Evolutionary conservation across 2,329 filamentous ascomycete species (phyloP).

Genomic region (Whalleya microplaca): DNA sequence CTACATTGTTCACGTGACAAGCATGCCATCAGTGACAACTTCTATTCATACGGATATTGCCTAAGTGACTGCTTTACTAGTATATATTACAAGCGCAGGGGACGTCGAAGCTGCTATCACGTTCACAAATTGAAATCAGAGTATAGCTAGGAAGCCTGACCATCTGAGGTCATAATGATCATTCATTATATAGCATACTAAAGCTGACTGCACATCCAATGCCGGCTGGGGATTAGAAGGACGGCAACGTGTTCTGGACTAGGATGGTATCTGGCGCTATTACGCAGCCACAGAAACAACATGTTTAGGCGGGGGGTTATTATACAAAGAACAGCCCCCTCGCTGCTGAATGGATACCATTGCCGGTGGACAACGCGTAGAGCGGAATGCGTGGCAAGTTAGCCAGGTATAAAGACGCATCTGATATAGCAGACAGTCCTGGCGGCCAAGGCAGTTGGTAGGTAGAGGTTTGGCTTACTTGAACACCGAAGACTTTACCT

Average conservation of each 20-base stretch:
- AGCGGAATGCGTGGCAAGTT: background rate
- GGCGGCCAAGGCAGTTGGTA: background rate
- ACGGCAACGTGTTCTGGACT: background rate
- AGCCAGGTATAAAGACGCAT: background rate
- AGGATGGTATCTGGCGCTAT: background rate
- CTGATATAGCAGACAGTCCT: background rate
- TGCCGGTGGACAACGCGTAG: background rate
- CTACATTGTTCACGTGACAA: too few species aligned
- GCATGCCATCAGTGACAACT: too few species aligned
- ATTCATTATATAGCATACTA: slow-evolving; percentile 9
- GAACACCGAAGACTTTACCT: slow-evolving; percentile 26
- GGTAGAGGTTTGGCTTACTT: slow-evolving; percentile 1
- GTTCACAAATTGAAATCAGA: background rate
- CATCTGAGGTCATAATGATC: background rate
- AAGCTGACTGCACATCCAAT: slow-evolving; percentile 1
- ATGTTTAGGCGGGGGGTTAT: slow-evolving; percentile 4
- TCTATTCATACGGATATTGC: too few species aligned
- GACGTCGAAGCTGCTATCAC: background rate
- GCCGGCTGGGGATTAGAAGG: background rate
- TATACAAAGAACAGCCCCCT: background rate
- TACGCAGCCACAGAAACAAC: background rate
- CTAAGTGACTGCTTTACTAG: background rate
- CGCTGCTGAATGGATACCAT: background rate
- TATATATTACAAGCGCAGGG: background rate
- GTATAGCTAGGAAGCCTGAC: slow-evolving; percentile 2